Percentiles rank a stretch among this genome's conserved stretches.
phyloP scores from a whole-genome alignment of 176 grass and related monocot species.

The Hsuehochloa calcarea region DNA sequence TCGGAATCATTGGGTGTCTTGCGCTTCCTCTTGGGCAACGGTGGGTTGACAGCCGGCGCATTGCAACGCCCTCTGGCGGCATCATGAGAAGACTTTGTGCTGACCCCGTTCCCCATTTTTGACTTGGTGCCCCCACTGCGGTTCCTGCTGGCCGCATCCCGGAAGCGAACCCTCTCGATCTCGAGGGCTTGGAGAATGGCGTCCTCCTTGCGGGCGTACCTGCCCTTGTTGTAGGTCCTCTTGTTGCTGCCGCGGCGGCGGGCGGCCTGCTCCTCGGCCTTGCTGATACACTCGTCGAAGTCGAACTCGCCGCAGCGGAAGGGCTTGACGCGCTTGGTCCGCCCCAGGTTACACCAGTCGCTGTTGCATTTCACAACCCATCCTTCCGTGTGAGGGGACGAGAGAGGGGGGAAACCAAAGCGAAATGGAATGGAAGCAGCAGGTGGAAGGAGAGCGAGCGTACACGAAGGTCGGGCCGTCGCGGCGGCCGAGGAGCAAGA shows the following conservation, averaged over 20 bases:
- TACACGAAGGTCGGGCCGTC: slow-evolving; percentile 31
- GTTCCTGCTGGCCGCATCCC: not conserved
- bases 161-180: slow-evolving; percentile 30
- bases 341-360: slow-evolving; percentile 63
- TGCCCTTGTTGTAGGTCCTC: slow-evolving; percentile 16
- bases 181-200: slow-evolving; percentile 55
- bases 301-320: slow-evolving; percentile 68
- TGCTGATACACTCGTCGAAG: slow-evolving; percentile 46
- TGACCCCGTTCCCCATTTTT: not conserved
- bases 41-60: not conserved
- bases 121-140: not conserved
- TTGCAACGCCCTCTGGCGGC: not conserved
- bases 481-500: slow-evolving; percentile 63
- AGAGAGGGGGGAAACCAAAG: not conserved
- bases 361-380: slow-evolving; percentile 21
- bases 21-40: slow-evolving; percentile 36
- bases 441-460: not conserved
- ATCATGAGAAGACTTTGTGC: not conserved
- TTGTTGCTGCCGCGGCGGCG: not conserved
- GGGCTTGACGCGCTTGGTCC: slow-evolving; percentile 65
- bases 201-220: slow-evolving; percentile 55
- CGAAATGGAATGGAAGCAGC: not conserved
- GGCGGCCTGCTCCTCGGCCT: slow-evolving; percentile 16
- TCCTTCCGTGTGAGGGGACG: not conserved
- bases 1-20: slow-evolving; percentile 73